Evolutionary conservation across 2,329 filamentous ascomycete genomes (phyloP), one percentile per base, ranked within the genome.

Genomic region (Trichoderma sp.): DNA sequence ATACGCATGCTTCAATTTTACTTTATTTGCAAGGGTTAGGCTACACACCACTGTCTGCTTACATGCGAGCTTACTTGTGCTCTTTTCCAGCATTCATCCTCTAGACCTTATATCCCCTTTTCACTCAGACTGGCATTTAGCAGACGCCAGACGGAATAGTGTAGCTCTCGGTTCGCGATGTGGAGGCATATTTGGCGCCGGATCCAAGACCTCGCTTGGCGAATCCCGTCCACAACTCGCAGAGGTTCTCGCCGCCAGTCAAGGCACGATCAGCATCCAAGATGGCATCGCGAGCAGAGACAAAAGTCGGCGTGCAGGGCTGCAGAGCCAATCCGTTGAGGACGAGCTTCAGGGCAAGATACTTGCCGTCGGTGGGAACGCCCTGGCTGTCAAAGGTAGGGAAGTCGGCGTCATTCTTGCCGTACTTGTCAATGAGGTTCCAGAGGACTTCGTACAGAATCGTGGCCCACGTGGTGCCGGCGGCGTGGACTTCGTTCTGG

Each of bases 381-480:
- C 83, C 82, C 10, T 79, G 77, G 13, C 37, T 66, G 56, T 76
- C 72, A 60, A 86, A 82, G 1, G 76, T 75, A 0, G 86, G 85
- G 18, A 75, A 72, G 10, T 76, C 76, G 0, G 70, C 77, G 56
- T 81, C 78, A 52, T 81, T 85, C 77, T 84, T 85, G 67, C 86
- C 86, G 70, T 86, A 76, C 77, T 84, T 85, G 63, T 86, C 85
- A 68, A 87, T 84, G 39, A 88, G 73, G 76, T 86, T 86, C 86
- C 86, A 88, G 68, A 87, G 75, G 14, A 87, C 79, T 72, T 88
- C 86, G 75, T 87, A 87, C 5, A 88, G 78, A 52, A 83, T 82
- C 0, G 80, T 82, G 2, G 82, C 83, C 85, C 85, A 87, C 68
- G 84, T 78, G 39, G 82, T 84, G 39, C 85, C 86, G 46, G 86